phyloP scores from a whole-genome alignment of 768 basidiomycete species.

The Tylopilus felleus region DNA sequence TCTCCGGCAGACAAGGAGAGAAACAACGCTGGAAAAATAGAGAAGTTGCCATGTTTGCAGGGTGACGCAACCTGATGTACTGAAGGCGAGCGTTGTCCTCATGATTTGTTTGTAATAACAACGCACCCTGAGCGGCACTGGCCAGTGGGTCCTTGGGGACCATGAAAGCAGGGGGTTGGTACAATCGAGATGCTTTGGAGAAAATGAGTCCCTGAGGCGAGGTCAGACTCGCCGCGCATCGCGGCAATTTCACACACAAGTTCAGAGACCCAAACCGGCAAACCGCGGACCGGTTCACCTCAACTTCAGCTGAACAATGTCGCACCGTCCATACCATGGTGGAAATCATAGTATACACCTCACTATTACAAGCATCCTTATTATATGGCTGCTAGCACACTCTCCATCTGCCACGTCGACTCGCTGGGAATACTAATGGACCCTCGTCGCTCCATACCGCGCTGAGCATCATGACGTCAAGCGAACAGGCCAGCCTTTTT shows the following conservation, averaged over 20 bases:
- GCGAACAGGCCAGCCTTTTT: neutral
- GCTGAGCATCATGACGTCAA: neutral
- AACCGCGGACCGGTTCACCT: neutral
- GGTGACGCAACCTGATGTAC: neutral
- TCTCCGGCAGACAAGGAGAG: neutral
- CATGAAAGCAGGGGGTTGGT: neutral
- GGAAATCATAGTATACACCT: neutral
- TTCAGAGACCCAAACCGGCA: neutral
- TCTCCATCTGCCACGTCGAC: too few relatives aligned
- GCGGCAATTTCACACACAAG: neutral
- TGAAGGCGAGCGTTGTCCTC: neutral
- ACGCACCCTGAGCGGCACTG: neutral
- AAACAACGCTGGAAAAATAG: neutral
- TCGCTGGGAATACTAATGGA: too few relatives aligned
- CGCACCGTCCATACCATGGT: neutral
- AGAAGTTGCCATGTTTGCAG: neutral
- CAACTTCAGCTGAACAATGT: too few relatives aligned
- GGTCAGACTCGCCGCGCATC: neutral
- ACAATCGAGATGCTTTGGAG: neutral
- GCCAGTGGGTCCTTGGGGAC: neutral
- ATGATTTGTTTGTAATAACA: neutral
- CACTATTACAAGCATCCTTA: neutral
- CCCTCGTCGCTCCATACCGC: neutral
- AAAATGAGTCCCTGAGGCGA: neutral
- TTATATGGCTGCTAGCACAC: neutral